Evolutionary conservation across 257 asterid genomes (phyloP).

Genomic region (Solanum neorickii): DNA sequence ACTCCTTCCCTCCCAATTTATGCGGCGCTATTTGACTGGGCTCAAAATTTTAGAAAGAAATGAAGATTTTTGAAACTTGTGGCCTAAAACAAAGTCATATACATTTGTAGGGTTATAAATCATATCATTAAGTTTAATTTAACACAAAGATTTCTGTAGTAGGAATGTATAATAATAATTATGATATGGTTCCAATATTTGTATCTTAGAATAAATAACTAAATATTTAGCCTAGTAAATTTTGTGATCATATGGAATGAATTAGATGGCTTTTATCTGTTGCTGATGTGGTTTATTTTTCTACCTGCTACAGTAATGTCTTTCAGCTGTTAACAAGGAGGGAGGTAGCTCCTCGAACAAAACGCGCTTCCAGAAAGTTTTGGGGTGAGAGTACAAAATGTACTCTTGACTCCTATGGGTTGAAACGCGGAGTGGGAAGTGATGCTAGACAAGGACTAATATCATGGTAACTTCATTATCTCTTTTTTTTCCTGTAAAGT

Average conservation of each 20-base stretch:
- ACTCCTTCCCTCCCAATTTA: neutral
- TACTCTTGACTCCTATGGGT: constrained; percentile 28
- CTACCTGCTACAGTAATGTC: constrained; percentile 50
- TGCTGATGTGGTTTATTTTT: constrained; percentile 9
- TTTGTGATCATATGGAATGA: neutral
- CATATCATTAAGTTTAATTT: neutral
- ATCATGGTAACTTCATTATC: constrained; percentile 51
- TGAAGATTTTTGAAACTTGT: neutral
- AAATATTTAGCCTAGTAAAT: neutral
- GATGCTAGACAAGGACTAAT: constrained; percentile 81
- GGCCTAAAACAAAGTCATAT: neutral
- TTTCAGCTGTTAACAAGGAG: constrained; percentile 66
- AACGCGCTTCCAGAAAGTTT: constrained; percentile 50
- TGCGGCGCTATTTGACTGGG: neutral
- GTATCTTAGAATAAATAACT: neutral
- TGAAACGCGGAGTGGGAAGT: constrained; percentile 37
- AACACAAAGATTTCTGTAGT: neutral
- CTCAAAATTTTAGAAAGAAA: neutral
- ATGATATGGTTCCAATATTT: neutral
- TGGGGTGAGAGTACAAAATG: constrained; percentile 51
- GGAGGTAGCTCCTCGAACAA: constrained; percentile 74
- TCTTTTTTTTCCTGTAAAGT: neutral
- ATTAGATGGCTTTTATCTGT: neutral
- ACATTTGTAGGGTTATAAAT: neutral
- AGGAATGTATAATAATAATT: neutral